These are phyloP conservation scores for Syzygium aqueum DNA, from an alignment of 345 rosid genomes.

Conservation along the genomic window DNA sequence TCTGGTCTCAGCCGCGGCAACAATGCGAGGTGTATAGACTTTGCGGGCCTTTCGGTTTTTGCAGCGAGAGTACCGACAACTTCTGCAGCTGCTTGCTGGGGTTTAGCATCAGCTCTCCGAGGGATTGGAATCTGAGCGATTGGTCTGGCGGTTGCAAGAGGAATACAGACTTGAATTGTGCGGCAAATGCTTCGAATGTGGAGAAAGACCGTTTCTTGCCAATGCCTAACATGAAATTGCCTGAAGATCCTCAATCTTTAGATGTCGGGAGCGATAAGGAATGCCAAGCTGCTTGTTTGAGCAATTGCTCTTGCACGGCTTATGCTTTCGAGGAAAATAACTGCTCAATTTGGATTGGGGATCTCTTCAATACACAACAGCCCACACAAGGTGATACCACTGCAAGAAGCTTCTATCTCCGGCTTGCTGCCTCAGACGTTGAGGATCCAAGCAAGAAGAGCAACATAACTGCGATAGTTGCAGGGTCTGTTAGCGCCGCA, in stretches of 20 bases:
- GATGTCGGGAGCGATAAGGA: conserved; percentile 11
- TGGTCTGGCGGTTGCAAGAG: conserved; percentile 57
- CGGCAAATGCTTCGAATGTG: conserved; percentile 6
- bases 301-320: conserved; percentile 57
- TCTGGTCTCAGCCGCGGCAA: conserved; percentile 61
- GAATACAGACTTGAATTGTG: conserved; percentile 36
- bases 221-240: conserved; percentile 9
- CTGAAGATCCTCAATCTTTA: conserved; percentile 3
- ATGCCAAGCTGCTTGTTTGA: conserved; percentile 23
- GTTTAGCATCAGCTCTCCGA: conserved; percentile 24
- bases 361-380: conserved; percentile 35
- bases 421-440: conserved; percentile 66
- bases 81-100: conserved; percentile 20
- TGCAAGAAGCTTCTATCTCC: conserved; percentile 31
- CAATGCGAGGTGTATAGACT: conserved; percentile 58
- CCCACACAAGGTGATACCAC: conserved; percentile 16
- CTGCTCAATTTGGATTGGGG: conserved; percentile 45
- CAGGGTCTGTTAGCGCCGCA: conserved; percentile 22
- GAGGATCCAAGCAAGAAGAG: conserved; percentile 18
- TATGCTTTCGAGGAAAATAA: conserved; percentile 31
- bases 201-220: conserved; percentile 23
- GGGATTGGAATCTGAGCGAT: conserved; percentile 43
- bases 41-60: conserved; percentile 64
- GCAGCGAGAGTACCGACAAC: conserved; percentile 15
- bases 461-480: conserved; percentile 1